A percentile compares a stretch with the other conserved stretches of the same genome.
Conservation (phyloP, 345 rosid genomes). For the Ceriops tagal region DNA sequence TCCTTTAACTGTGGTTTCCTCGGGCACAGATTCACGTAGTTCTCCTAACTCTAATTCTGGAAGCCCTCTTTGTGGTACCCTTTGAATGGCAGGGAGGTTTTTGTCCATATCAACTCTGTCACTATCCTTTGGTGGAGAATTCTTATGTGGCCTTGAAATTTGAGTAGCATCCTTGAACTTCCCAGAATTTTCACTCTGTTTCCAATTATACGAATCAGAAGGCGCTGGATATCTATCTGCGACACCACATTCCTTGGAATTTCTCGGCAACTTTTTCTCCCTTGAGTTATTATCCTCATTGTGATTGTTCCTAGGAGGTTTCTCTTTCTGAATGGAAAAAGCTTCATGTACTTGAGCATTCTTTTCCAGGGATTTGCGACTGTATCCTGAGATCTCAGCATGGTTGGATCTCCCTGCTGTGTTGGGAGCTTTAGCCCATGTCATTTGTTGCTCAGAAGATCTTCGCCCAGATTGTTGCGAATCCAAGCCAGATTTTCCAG, state of each 20-base stretch:
- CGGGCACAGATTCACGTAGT: conserved; percentile 64
- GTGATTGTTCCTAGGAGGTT: conserved; percentile 44
- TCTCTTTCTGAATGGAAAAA: conserved; percentile 42
- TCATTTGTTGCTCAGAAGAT: conserved; percentile 36
- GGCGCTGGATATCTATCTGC: conserved; percentile 47
- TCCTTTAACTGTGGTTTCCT: conserved; percentile 48
- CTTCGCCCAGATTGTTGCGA: conserved; percentile 38
- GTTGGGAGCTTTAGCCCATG: conserved; percentile 38
- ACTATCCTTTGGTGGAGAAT: conserved; percentile 49
- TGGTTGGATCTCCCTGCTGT: conserved; percentile 41
- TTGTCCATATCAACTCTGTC: conserved; percentile 32
- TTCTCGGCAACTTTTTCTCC: conserved; percentile 50
- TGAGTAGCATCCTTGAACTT: conserved; percentile 49
- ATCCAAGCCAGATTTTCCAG: conserved; percentile 47
- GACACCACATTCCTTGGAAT: conserved; percentile 51
- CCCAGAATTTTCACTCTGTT: conserved; percentile 49
- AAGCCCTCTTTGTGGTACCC: conserved; percentile 68
- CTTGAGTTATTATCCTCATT: conserved; percentile 43
- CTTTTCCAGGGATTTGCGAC: conserved; percentile 44
- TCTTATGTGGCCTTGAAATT: conserved; percentile 36
- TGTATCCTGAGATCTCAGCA: conserved; percentile 43
- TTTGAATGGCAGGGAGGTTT: conserved; percentile 41
- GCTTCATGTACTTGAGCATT: conserved; percentile 36
- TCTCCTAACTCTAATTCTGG: conserved; percentile 94
- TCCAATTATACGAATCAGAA: conserved; percentile 40